Conservation (phyloP, 352 stramenopile genomes). For the Peronospora farinosa region DNA sequence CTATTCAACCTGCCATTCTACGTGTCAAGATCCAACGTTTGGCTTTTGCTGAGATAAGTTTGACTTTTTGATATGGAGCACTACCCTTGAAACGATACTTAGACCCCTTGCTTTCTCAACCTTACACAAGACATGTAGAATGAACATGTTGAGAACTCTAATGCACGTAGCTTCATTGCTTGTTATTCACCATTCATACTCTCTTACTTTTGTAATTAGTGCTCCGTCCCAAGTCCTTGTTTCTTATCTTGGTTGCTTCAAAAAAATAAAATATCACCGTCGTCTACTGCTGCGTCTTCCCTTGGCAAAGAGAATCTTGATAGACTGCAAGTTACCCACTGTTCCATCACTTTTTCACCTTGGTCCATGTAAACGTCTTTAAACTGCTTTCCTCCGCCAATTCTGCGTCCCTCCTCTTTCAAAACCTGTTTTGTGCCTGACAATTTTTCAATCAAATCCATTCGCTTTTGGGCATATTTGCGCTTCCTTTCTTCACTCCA, state of each 20-base stretch:
- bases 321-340: constrained; percentile 12
- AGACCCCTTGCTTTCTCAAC: constrained; percentile 22
- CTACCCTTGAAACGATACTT: constrained; percentile 56
- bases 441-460: constrained; percentile 32
- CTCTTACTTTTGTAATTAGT: constrained; percentile 31
- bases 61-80: constrained; percentile 28
- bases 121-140: too few species aligned
- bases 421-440: constrained; percentile 4
- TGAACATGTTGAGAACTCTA: background rate
- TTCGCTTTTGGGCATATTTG: constrained; percentile 40
- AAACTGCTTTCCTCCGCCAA: constrained; percentile 22
- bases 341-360: background rate
- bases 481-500: constrained; percentile 38
- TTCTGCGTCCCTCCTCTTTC: constrained; percentile 2
- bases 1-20: constrained; percentile 42
- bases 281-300: constrained; percentile 28
- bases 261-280: constrained; percentile 40
- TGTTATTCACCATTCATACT: constrained; percentile 31
- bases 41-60: constrained; percentile 68
- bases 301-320: constrained; percentile 20
- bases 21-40: constrained; percentile 68
- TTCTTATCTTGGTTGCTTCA: constrained; percentile 1
- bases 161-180: constrained; percentile 16
- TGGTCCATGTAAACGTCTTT: constrained; percentile 1
- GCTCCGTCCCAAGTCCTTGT: constrained; percentile 27